Base-by-base conservation (phyloP, 2,329 filamentous ascomycete genomes). In the Nannizziopsis arthrosporioides region DNA sequence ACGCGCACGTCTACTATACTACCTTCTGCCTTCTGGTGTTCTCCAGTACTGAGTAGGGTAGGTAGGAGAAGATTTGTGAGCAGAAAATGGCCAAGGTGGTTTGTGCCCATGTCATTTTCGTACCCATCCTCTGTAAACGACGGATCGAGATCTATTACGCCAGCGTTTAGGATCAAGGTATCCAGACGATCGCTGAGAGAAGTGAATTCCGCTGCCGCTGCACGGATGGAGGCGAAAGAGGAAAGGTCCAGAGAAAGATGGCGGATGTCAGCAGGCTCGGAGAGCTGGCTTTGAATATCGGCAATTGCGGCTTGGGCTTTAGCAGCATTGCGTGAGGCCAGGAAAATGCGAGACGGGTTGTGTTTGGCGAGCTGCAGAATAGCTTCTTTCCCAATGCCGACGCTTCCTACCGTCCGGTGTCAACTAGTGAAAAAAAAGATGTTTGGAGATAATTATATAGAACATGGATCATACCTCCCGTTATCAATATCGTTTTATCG, bases 401-500 rank as follows among this genome's bases (percentile, higher is more conserved):
- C 22, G 19, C 43, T 48, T 43, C 46, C 46, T 48, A 10, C 3
- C 4, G 17, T 35, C 14, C 15, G 10, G 32, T 9, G 30, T 48
- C 35, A 51, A 15, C 14, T 38, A 22, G n/a, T 14, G 15, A n/a
- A n/a, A n/a, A n/a, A n/a, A n/a, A n/a, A n/a, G n/a, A n/a, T n/a
- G n/a, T n/a, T n/a, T n/a, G n/a, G n/a, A n/a, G n/a, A n/a, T n/a
- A n/a, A n/a, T n/a, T n/a, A n/a, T n/a, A n/a, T n/a, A n/a, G n/a
- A n/a, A n/a, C n/a, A n/a, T n/a, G n/a, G n/a, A n/a, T n/a, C n/a
- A n/a, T 61, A 72, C 72, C 73, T 46, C 74, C 75, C 2, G 73
- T 76, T 4, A 77, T 60, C 12, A 76, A 59, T 36, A 76, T 65
- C 6, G 74, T 68, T 51, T 74, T 77, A 37, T 68, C 70, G 1